Evolutionary conservation across 1,284 basidiomycete species (phyloP).

Genomic region (Fomitiporia mediterranea): DNA sequence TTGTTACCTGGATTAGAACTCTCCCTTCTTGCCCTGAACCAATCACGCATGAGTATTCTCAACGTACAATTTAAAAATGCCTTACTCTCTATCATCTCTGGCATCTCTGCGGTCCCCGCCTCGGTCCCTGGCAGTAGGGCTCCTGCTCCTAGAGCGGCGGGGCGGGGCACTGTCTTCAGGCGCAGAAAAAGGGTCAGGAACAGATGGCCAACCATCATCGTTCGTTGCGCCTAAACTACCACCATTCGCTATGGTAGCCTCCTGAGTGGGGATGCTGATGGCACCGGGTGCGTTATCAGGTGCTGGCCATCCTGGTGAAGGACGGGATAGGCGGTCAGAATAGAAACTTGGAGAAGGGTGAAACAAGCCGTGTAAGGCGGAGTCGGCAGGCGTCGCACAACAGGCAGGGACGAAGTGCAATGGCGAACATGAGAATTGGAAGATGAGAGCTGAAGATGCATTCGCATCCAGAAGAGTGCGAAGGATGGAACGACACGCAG

Average conservation of each 20-base stretch:
- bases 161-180: constrained; percentile 48
- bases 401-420: neutral
- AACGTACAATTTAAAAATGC: neutral
- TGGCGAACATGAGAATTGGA: neutral
- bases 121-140: constrained; percentile 48
- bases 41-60: constrained; percentile 5
- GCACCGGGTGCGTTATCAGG: constrained; percentile 56
- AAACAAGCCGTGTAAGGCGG: constrained; percentile 3
- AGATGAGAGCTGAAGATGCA: neutral
- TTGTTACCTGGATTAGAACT: constrained; percentile 89
- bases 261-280: constrained; percentile 64
- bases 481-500: neutral
- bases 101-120: constrained; percentile 42
- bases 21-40: constrained; percentile 31
- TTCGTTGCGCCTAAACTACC: constrained; percentile 26
- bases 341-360: neutral
- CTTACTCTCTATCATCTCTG: constrained; percentile 24
- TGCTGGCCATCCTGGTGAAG: constrained; percentile 62
- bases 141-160: constrained; percentile 67
- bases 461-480: neutral
- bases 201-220: constrained; percentile 41
- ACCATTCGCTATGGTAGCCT: constrained; percentile 42
- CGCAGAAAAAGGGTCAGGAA: constrained; percentile 44
- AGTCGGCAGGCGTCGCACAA: neutral
- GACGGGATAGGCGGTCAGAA: constrained; percentile 16